A percentile compares a stretch with the other conserved stretches of the same genome.
phyloP scores from a whole-genome alignment of 495 filamentous ascomycete species.

The Neohortaea acidophila region DNA sequence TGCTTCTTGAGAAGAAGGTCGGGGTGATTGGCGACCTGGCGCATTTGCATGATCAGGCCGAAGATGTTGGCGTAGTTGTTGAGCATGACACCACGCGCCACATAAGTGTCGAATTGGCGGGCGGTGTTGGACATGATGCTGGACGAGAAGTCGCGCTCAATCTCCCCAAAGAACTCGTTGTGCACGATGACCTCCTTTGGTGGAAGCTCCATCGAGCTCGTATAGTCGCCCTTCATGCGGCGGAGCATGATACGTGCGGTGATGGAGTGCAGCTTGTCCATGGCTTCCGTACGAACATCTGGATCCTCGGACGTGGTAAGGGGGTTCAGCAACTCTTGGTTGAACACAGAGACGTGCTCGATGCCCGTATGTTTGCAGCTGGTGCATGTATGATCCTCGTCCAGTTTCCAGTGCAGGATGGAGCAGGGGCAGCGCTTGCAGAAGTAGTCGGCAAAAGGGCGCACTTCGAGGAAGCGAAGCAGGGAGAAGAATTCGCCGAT shows the following conservation, averaged over 20 bases:
- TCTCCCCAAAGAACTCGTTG: constrained; percentile 88
- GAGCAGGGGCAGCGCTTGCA: constrained; percentile 73
- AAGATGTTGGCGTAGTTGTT: constrained; percentile 91
- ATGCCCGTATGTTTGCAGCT: constrained; percentile 53
- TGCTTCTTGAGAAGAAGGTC: constrained; percentile 85
- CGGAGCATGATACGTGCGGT: constrained; percentile 88
- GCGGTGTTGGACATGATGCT: constrained; percentile 85
- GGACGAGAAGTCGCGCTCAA: constrained; percentile 84
- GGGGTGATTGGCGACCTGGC: constrained; percentile 83
- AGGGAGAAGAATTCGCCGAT: constrained; percentile 97
- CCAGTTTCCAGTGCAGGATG: constrained; percentile 67
- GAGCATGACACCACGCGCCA: constrained; percentile 80
- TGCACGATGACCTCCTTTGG: constrained; percentile 84
- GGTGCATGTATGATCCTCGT: constrained; percentile 49
- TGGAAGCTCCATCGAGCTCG: constrained; percentile 83
- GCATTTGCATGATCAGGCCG: constrained; percentile 93
- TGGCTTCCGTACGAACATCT: constrained; percentile 45
- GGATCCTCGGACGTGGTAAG: constrained; percentile 36
- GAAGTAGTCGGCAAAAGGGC: constrained; percentile 82
- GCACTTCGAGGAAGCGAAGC: constrained; percentile 72
- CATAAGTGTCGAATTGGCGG: constrained; percentile 86
- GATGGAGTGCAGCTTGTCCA: constrained; percentile 68
- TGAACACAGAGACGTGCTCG: constrained; percentile 87
- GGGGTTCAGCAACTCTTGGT: constrained; percentile 83
- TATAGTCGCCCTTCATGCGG: constrained; percentile 81